Percentiles rank a stretch among this genome's conserved stretches.
These are phyloP conservation scores for Saccharomycopsis selenospora DNA, from an alignment of 805 yeast species.

Conservation along the genomic window DNA sequence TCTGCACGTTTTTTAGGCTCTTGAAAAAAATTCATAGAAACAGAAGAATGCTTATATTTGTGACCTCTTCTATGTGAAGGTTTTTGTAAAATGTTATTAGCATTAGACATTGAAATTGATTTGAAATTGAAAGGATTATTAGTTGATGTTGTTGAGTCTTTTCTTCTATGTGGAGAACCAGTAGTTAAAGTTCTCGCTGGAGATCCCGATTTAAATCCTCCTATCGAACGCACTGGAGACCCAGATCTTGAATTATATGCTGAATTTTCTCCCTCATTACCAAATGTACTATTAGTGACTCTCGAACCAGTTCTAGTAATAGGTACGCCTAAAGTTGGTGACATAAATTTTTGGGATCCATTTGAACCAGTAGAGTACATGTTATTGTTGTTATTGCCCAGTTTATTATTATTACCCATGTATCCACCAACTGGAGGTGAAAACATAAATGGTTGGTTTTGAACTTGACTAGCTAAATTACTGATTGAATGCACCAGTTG, in stretches of 20 bases:
- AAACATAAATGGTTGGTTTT: neutral
- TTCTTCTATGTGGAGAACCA: conserved; percentile 7
- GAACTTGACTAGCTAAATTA: conserved; percentile 23
- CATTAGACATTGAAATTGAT: conserved; percentile 19
- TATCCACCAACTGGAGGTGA: conserved; percentile 10
- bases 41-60: conserved; percentile 91
- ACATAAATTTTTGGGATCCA: neutral
- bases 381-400: conserved; percentile 6
- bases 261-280: neutral
- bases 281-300: too few species aligned
- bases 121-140: conserved; percentile 16
- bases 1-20: conserved; percentile 78
- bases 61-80: conserved; percentile 88
- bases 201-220: neutral
- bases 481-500: neutral
- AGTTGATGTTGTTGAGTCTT: conserved; percentile 7
- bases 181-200: neutral
- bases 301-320: neutral
- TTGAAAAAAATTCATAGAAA: conserved; percentile 90
- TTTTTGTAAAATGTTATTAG: conserved; percentile 28
- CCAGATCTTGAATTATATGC: conserved; percentile 13
- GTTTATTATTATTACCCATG: conserved; percentile 10
- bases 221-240: conserved; percentile 15
- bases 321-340: neutral
- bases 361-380: conserved; percentile 12